A percentile compares a stretch with the other conserved stretches of the same genome.
phyloP scores from a whole-genome alignment of 495 filamentous ascomycete genomes.

The Articulospora tetracladia region DNA sequence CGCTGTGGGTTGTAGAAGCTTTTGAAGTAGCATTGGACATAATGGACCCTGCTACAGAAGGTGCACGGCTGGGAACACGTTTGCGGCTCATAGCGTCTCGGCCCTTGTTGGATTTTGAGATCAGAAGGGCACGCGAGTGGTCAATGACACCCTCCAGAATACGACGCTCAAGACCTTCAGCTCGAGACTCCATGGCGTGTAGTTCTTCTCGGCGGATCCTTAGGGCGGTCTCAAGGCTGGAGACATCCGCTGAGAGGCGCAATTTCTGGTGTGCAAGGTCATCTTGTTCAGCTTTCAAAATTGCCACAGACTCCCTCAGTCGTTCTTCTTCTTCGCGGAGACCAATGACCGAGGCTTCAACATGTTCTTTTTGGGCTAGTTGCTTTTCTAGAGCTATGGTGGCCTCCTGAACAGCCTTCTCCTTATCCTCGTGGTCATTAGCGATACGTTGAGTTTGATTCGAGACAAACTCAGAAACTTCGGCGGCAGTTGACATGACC shows the following conservation, averaged over 20 bases:
- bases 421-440: conserved; percentile 74
- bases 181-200: conserved; percentile 79
- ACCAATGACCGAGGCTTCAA: conserved; percentile 65
- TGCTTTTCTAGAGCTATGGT: conserved; percentile 75
- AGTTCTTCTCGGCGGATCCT: conserved; percentile 87
- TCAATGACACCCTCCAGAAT: conserved; percentile 95
- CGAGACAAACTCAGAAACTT: conserved; percentile 81
- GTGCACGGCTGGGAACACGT: conserved; percentile 54
- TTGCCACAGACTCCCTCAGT: conserved; percentile 52
- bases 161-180: conserved; percentile 81
- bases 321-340: conserved; percentile 64
- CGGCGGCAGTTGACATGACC: conserved; percentile 79
- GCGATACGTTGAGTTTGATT: conserved; percentile 74
- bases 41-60: conserved; percentile 19
- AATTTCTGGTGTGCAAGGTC: conserved; percentile 68
- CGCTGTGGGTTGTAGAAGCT: conserved; percentile 26
- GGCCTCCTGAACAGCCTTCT: conserved; percentile 77
- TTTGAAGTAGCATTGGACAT: conserved; percentile 18
- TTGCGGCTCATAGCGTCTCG: conserved; percentile 64
- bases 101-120: conserved; percentile 50
- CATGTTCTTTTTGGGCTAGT: conserved; percentile 70
- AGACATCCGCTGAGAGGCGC: conserved; percentile 75
- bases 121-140: conserved; percentile 81
- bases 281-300: conserved; percentile 63
- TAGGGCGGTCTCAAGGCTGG: conserved; percentile 83